Base-by-base conservation (phyloP, 495 filamentous ascomycete genomes). In the Daldinia decipiens region DNA sequence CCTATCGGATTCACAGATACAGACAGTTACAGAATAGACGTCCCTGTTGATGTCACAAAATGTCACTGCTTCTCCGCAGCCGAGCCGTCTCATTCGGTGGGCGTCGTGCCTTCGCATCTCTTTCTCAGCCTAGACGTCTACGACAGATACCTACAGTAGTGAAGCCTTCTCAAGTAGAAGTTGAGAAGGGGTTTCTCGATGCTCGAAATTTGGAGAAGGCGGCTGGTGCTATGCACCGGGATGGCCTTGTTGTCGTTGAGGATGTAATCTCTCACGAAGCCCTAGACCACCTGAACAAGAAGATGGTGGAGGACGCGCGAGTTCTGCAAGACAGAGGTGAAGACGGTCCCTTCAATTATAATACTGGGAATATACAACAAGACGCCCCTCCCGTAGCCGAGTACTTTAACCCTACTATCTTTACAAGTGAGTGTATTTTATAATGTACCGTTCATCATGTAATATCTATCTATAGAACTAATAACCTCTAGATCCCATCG, bases 171-270 rank as follows among this genome's bases (percentile, higher is more conserved):
- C 45, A 8, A 5, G 8, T 31, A 15, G 70, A 73, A 27, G 38
- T 15, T 6, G 32, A 59, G 21, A 68, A 68, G 4, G 70, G 65
- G 5, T 0, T 62, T 7, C 65, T 73, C 1, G 60, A 68, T 8
- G 60, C 56, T 40, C 70, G 79, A 38, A 86, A 86, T 62, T 68
- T 87, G 12, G 84, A 87, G 66, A 78, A 82, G 74, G 86, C 85
- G 68, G 77, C 87, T 7, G 80, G 81, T 11, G 77, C 78, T 39
- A 66, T 88, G 3, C 78, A 86, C 62, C 61, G 77, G 11, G 86
- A 90, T 74, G 88, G 86, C 52, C 82, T 90, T 32, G 84, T 90
- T 52, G 86, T 89, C n/a, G 79, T 88, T 19, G 79, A 84, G 47
- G 79, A 86, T 63, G 80, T 82, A 1, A 74, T 87, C 24, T 75